phyloP scores from a whole-genome alignment of 768 basidiomycete genomes.

The Tephrocybe sp. region DNA sequence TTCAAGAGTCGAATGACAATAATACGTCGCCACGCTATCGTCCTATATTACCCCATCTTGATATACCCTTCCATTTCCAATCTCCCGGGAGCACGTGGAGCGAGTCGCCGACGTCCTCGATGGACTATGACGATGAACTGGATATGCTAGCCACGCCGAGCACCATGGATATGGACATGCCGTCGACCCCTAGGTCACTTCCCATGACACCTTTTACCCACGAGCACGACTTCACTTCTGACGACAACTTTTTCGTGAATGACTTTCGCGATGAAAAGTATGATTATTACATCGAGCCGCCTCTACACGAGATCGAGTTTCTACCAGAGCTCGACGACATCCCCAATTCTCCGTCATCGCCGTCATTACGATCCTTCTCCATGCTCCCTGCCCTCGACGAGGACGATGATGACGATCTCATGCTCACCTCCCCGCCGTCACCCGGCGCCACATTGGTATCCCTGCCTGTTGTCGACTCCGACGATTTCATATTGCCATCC shows the following conservation, averaged over 20 bases:
- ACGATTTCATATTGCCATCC: constrained; percentile 31
- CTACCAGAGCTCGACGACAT: constrained; percentile 15
- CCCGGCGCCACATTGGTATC: constrained; percentile 25
- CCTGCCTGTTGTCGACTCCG: constrained; percentile 34
- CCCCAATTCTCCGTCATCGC: constrained; percentile 17
- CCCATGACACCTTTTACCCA: constrained; percentile 11
- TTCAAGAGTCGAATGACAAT: constrained; percentile 5
- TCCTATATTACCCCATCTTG: constrained; percentile 16
- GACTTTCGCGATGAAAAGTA: background rate
- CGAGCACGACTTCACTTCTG: constrained; percentile 3
- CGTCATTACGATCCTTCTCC: constrained; percentile 18
- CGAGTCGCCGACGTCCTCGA: constrained; percentile 10
- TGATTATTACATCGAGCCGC: constrained; percentile 1
- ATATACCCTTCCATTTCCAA: constrained; percentile 13
- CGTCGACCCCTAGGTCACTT: constrained; percentile 22
- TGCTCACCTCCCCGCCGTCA: constrained; percentile 19
- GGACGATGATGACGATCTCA: constrained; percentile 13
- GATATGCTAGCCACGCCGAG: constrained; percentile 23
- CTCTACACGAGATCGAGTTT: constrained; percentile 8
- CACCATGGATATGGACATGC: constrained; percentile 15
- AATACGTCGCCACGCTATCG: constrained; percentile 10
- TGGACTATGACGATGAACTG: constrained; percentile 16
- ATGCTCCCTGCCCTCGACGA: constrained; percentile 27
- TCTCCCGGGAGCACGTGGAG: constrained; percentile 11
- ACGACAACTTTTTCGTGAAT: constrained; percentile 3